Base-by-base conservation (phyloP, 164 flowering plant genomes). In the Echeveria elegans region DNA sequence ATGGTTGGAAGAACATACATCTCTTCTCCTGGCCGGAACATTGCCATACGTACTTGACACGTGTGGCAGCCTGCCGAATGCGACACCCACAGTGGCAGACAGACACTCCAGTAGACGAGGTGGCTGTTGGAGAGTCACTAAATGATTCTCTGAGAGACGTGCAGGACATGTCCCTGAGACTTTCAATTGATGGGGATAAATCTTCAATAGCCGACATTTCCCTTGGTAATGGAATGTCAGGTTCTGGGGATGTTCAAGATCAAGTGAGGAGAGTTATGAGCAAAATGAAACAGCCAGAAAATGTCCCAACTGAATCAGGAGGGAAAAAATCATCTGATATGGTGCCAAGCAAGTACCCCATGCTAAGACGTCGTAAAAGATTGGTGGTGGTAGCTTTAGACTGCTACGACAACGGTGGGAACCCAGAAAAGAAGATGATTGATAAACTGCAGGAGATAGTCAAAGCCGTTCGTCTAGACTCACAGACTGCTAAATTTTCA, bases 11-110 rank as follows among this genome's bases (percentile, higher is more conserved):
- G 71, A 91, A 94, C 75, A 91, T 94, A 63, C 98, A 94, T 75
- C 88, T 89, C 21, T 94, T 79, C 72, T 94, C 98, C 38, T 94
- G 98, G 98, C 98, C 98, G 5, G 98, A 91, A 73, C 98, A 94
- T 52, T 94, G 98, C 73, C 88, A 92, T 23, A 88, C 91, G 23
- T 94, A 94, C 81, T 76, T 94, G 72, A 85, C 96, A n/a, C 80
- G 96, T 66, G 91, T 94, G 8, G 98, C 96, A 15, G 84, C 90
- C 12, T 91, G 97, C 72, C 80, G 97, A 56, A 88, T 87, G 92
- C 83, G 98, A 75, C 87, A 91, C 68, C 97, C 98, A 4, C 95
- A 85, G 59, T 94, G 98, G 98, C 80, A 91, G 72, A 85, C 82
- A 1, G 96, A 91, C 78, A 88, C 93, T 2, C 96, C 94, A 2